Base-by-base conservation (phyloP, 1,284 basidiomycete species). In the Hymenochaete sp. region DNA sequence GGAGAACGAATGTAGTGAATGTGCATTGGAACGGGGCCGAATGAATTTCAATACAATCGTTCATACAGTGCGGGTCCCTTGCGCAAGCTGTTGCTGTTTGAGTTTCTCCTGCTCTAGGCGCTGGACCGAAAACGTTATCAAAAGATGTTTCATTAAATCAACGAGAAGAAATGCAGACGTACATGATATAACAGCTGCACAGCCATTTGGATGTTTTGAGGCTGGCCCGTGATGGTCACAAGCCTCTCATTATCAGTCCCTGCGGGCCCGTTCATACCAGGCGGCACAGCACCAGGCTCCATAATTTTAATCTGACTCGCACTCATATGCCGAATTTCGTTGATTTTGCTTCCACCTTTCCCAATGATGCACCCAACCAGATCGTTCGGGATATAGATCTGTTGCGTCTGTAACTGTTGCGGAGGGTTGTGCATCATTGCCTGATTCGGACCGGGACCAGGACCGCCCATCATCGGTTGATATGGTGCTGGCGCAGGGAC, bases 361-460 rank as follows among this genome's bases (percentile, higher is more conserved):
- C 96, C 96, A 57, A 99, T 99, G 64, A 99, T 96, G 59, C 92
- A 93, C 11, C 93, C 96, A 14, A 99, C 96, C 11, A 98, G 74
- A 56, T 96, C 90, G 61, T 98, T 98, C 19, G 96, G 96, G 55
- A 98, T 97, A 63, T 90, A 99, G 54, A 99, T 97, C 63, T 98
- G 93, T 62, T 99, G 95, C 3, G 92, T 96, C 65, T 97, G 93
- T 45, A 88, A 69, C 54, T 87, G 83, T 42, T 70, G 68, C 1
- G 68, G 61, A 10, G 71, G 66, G 29, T 66, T 62, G 6, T 62
- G 60, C 45, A 42, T 63, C 45, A 67, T 66, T 28, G 62, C 62
- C 26, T 55, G 60, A 57, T 19, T 56, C 33, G 59, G 56, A n/a
- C n/a, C n/a, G n/a, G n/a, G n/a, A n/a, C n/a, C n/a, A n/a, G n/a